Evolutionary conservation across 805 yeast species (phyloP).

Genomic region (Candida nonsorbophila): DNA sequence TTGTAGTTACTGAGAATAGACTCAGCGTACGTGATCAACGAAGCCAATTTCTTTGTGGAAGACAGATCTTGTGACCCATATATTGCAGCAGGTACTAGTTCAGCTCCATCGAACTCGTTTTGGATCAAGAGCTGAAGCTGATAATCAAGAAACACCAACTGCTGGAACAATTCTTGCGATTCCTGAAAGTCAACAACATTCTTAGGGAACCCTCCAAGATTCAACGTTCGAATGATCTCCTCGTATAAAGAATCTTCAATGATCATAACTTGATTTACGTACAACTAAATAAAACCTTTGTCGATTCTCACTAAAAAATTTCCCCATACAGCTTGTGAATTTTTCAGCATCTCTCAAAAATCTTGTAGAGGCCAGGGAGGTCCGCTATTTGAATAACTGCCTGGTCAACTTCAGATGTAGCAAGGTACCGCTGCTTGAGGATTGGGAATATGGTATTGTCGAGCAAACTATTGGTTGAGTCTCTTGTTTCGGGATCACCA

Average conservation of each 20-base stretch:
- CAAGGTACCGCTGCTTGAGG: conserved; percentile 58
- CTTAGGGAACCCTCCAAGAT: conserved; percentile 33
- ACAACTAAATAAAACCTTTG: too few species aligned
- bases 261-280: conserved; percentile 14
- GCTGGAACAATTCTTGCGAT: conserved; percentile 27
- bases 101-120: conserved; percentile 21
- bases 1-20: conserved; percentile 21
- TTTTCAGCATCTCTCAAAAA: conserved; percentile 81
- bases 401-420: conserved; percentile 45
- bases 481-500: conserved; percentile 12
- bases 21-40: conserved; percentile 20
- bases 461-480: conserved; percentile 17
- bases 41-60: conserved; percentile 15
- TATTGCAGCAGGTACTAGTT: conserved; percentile 11
- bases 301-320: background rate
- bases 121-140: conserved; percentile 28
- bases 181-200: conserved; percentile 28
- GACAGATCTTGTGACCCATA: conserved; percentile 5
- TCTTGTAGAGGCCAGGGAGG: conserved; percentile 83
- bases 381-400: conserved; percentile 83
- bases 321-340: background rate
- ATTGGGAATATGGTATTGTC: conserved; percentile 64
- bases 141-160: conserved; percentile 30
- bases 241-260: conserved; percentile 23
- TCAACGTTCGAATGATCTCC: conserved; percentile 19